Percentiles rank a stretch among this genome's conserved stretches.
Conservation (phyloP, 2,329 filamentous ascomycete species). For the Colletotrichum abscissum region DNA sequence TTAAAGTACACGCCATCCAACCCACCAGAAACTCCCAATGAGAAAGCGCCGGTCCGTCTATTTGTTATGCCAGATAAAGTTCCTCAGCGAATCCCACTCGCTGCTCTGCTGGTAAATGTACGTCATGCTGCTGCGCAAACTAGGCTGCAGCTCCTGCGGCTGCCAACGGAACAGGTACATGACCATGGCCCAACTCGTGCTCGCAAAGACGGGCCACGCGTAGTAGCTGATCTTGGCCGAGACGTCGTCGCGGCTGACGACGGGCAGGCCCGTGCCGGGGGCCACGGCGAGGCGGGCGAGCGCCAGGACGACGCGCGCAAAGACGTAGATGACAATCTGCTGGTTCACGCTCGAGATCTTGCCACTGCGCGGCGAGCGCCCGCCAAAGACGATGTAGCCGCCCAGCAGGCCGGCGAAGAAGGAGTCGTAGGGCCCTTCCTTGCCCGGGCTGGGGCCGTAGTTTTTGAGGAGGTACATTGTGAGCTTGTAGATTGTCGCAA, state of each 20-base stretch:
- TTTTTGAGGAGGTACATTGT: slow-evolving; percentile 80
- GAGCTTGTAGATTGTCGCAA: slow-evolving; percentile 90
- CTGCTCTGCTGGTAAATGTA: slow-evolving; percentile 96
- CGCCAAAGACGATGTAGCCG: slow-evolving; percentile 92
- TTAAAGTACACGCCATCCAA: slow-evolving; percentile 15
- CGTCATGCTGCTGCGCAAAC: slow-evolving; percentile 93
- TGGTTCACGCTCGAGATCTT: slow-evolving; percentile 86
- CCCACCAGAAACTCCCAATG: not conserved
- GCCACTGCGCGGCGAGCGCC: slow-evolving; percentile 69
- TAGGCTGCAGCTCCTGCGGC: slow-evolving; percentile 90
- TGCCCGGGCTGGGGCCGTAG: slow-evolving; percentile 66
- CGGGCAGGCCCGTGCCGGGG: slow-evolving; percentile 62
- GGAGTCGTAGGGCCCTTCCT: slow-evolving; percentile 80
- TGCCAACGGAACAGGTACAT: slow-evolving; percentile 97
- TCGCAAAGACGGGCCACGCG: slow-evolving; percentile 94
- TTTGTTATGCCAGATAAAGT: slow-evolving; percentile 87
- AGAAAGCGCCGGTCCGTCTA: slow-evolving; percentile 41
- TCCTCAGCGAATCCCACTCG: slow-evolving; percentile 87
- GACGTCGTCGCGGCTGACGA: slow-evolving; percentile 60
- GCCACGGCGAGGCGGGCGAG: slow-evolving; percentile 86
- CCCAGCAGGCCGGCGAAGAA: slow-evolving; percentile 90
- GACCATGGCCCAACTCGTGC: slow-evolving; percentile 88
- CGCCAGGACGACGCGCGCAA: slow-evolving; percentile 88
- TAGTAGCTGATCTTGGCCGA: slow-evolving; percentile 68
- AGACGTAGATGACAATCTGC: slow-evolving; percentile 98